Base-by-base conservation (phyloP, 139 green algal genomes). In the Marvania coccoides region DNA sequence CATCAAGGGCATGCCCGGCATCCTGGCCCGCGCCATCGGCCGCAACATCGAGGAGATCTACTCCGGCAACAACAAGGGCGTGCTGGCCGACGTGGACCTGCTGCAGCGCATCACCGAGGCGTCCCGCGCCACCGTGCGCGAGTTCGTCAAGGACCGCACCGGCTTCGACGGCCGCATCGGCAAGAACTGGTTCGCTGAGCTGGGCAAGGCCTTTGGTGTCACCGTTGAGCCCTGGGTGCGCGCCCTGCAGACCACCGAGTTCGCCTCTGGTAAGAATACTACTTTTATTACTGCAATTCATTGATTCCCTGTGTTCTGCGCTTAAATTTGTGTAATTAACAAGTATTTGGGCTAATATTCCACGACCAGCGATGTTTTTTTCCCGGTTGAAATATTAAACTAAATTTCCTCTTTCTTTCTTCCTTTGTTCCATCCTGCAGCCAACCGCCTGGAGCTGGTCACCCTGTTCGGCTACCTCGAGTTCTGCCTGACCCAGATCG, bases 31-130 rank as follows among this genome's bases (percentile, higher is more conserved):
- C 24, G 69, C 89, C 53, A 87, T 96, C 13, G 88, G 87, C 30
- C 80, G 87, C 46, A 70, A 93, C 74, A 97, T 99, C 46, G 92
- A 99, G 85, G 63, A 88, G 31, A 85, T 99, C 36, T 99, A 99
- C 86, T 55, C 71, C 19, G 78, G 71, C 69, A 87, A 75, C 79
- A 92, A 93, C 81, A 81, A 79, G 67, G 91, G 91, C 51, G 65
- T 91, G 10, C 83, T 99, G 59, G 82, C 83, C 5, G 91, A 97
- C 61, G 94, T 99, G 42, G 97, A 93, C 0, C 59, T 45, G 33
- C 71, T 78, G 42, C 64, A 78, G 58, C 63, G 63, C 54, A 70
- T 72, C 59, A 98, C 90, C 0, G 67, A 88, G 79, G 86, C 87
- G 2, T 83, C 42, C 75, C 77, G 94, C 35, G 63, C 58, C 7